A percentile compares a stretch with the other conserved stretches of the same genome.
phyloP scores from a whole-genome alignment of 768 basidiomycete genomes.

The Podaxis sp. region DNA sequence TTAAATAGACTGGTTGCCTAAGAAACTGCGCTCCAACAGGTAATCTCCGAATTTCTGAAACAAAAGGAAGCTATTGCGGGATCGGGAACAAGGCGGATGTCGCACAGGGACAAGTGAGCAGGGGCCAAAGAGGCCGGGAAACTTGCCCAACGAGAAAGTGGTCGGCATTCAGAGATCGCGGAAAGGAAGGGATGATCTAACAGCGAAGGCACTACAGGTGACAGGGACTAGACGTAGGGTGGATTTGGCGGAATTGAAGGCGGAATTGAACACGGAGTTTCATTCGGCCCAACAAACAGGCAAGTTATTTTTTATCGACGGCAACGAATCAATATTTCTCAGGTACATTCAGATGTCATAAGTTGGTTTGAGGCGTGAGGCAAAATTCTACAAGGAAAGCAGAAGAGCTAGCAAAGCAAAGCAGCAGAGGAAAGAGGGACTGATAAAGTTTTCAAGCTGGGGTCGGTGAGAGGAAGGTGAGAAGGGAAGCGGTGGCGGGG shows the following conservation, averaged over 20 bases:
- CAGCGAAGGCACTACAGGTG: constrained; percentile 4
- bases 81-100: neutral
- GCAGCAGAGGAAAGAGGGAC: neutral
- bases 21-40: constrained; percentile 2
- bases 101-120: neutral
- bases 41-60: constrained; percentile 3
- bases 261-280: constrained; percentile 2
- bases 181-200: constrained; percentile 1
- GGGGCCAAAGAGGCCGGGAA: neutral
- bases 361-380: neutral
- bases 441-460: neutral
- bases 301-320: neutral
- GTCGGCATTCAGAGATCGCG: neutral
- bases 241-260: neutral
- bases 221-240: constrained; percentile 5
- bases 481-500: constrained; percentile 13
- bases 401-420: neutral
- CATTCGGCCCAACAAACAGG: neutral
- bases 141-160: neutral
- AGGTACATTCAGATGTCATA: constrained; percentile 5
- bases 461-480: neutral
- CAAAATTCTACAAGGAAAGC: neutral
- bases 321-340: constrained; percentile 4
- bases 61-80: neutral
- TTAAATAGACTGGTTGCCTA: constrained; percentile 5